Evolutionary conservation across 1,284 basidiomycete genomes (phyloP), one percentile per base, ranked within the genome.

Genomic region (Papiliotrema nemorosa): DNA sequence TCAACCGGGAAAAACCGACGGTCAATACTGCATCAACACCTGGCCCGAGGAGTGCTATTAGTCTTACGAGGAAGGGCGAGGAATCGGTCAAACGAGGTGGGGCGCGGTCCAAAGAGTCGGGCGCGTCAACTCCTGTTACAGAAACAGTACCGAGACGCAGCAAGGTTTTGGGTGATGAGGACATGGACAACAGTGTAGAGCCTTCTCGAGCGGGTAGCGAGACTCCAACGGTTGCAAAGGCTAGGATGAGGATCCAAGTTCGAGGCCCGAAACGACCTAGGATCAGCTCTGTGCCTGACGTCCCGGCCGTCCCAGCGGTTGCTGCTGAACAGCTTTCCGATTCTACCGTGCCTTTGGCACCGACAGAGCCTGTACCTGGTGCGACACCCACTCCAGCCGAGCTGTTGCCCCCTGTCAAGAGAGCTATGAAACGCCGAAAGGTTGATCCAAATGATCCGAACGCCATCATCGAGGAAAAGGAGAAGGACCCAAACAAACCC

Each of bases 331-430:
- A n/a, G n/a, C n/a, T n/a, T n/a, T n/a, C n/a, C n/a, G n/a, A n/a
- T n/a, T n/a, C n/a, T n/a, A 22, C 47, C 3, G 29, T 21, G 7
- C n/a, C n/a, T n/a, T n/a, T n/a, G n/a, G n/a, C 41, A 7, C 9
- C 9, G 20, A 38, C 36, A 7, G 36, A 13, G 20, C 12, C 36
- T 13, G 20, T 20, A 18, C 7, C 13, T 3, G 34, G 12, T 5
- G 34, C 31, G 12, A 25, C 43, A 7, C 21, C 51, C 6, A 34
- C 21, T 5, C 24, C 46, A 2, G 34, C 47, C 9, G 63, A 66
- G 27, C 57, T 70, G 3, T 54, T 70, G 1, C 69, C 69, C 0
- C 65, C 69, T 0, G 59, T 69, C 42, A 69, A 69, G 45, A 54
- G 69, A 10, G 52, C 67, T 9, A 45, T 45, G 13, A 70, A 67